Evolutionary conservation across 805 yeast genomes (phyloP).

Genomic region (Saccharomycopsis sp.): DNA sequence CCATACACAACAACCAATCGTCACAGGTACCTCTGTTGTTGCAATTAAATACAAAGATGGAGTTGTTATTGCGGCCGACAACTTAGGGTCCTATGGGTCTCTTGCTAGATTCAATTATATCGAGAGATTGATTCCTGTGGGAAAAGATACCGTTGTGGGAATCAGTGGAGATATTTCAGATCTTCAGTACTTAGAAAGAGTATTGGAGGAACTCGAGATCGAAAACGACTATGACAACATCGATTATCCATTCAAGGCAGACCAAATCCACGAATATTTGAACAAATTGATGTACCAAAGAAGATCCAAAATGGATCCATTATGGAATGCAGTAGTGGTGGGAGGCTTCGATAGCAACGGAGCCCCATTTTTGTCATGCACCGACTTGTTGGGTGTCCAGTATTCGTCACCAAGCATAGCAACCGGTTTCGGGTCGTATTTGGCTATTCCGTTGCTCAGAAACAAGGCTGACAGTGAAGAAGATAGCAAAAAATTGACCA

Average conservation of each 20-base stretch:
- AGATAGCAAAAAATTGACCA: constrained; percentile 61
- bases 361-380: constrained; percentile 73
- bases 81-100: constrained; percentile 89
- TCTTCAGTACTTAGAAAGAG: constrained; percentile 72
- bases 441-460: constrained; percentile 89
- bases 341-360: constrained; percentile 76
- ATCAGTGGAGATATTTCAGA: constrained; percentile 93
- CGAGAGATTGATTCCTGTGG: constrained; percentile 81
- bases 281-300: constrained; percentile 79
- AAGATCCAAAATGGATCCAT: constrained; percentile 89
- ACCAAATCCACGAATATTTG: constrained; percentile 81
- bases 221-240: constrained; percentile 71
- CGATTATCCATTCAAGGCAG: constrained; percentile 55
- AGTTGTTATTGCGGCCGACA: constrained; percentile 91
- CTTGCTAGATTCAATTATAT: constrained; percentile 77
- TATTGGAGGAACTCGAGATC: constrained; percentile 70
- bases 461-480: constrained; percentile 72
- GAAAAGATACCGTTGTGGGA: constrained; percentile 83
- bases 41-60: constrained; percentile 89
- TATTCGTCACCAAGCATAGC: constrained; percentile 85
- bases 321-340: constrained; percentile 90
- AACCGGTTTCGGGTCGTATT: constrained; percentile 93
- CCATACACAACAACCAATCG: constrained; percentile 90
- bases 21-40: constrained; percentile 94
- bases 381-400: constrained; percentile 86